Conservation (phyloP, 2,329 filamentous ascomycete species). For the Penicillium polonicum region DNA sequence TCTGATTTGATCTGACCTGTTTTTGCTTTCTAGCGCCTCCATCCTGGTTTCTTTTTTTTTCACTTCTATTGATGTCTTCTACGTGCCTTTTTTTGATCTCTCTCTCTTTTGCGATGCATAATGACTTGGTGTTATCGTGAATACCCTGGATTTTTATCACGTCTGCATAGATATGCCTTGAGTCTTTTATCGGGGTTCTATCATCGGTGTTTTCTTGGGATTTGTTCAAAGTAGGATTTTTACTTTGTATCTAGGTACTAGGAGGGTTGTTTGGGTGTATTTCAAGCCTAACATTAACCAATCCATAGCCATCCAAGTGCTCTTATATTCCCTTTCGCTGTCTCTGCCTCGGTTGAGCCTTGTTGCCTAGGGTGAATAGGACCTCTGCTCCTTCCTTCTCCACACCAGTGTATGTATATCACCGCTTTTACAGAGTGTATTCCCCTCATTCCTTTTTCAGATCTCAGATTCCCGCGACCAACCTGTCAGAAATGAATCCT, state of each 20-base stretch:
- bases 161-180: constrained; percentile 6
- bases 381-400: too few relatives aligned
- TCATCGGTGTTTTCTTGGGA: background rate
- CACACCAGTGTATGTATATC: too few relatives aligned
- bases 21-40: background rate
- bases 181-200: background rate
- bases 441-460: too few relatives aligned
- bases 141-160: constrained; percentile 9
- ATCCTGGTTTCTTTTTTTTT: background rate
- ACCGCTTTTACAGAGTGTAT: too few relatives aligned
- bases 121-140: constrained; percentile 10
- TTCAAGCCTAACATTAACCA: background rate
- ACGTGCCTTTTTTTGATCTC: background rate
- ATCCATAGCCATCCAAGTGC: background rate
- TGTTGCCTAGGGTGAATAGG: too few relatives aligned
- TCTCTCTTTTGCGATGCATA: constrained; percentile 6
- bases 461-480: too few relatives aligned
- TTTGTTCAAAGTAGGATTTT: background rate
- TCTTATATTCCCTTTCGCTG: background rate
- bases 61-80: constrained; percentile 6
- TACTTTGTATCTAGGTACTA: background rate
- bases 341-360: too few relatives aligned
- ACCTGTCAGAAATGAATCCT: too few relatives aligned
- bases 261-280: background rate
- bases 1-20: background rate